These are phyloP conservation scores for Penicillium sp. DNA, from an alignment of 2,329 filamentous ascomycete species.

Conservation along the genomic window DNA sequence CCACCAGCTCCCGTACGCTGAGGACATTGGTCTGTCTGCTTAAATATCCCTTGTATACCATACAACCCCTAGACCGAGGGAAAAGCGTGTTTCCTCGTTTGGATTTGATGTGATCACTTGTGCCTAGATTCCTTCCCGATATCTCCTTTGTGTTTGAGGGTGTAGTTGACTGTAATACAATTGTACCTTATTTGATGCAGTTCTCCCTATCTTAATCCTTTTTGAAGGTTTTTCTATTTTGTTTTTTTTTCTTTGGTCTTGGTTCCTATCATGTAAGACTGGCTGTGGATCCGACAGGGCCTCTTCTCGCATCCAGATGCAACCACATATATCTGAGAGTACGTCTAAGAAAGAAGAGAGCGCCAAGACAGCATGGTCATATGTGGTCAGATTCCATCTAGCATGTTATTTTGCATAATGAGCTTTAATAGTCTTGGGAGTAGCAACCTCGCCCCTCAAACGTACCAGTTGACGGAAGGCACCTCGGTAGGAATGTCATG, in stretches of 20 bases:
- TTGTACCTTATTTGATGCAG: slow-evolving; percentile 34
- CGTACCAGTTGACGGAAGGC: no score
- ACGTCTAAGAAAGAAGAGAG: background rate
- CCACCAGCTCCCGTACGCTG: slow-evolving; percentile 84
- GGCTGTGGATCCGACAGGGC: no score
- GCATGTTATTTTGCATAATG: no score
- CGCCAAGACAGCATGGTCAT: no score
- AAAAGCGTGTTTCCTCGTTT: slow-evolving; percentile 28
- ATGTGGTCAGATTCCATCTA: no score
- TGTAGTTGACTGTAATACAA: slow-evolving; percentile 44
- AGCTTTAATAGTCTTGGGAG: no score
- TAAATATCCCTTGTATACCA: slow-evolving; percentile 55
- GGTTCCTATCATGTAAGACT: background rate
- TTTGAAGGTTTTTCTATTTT: background rate
- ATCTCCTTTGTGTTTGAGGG: slow-evolving; percentile 35
- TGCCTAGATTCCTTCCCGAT: slow-evolving; percentile 41
- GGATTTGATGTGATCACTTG: slow-evolving; percentile 33
- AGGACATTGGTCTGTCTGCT: slow-evolving; percentile 91
- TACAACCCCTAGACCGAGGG: slow-evolving; percentile 37
- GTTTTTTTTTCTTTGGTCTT: background rate
- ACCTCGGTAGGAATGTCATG: no score
- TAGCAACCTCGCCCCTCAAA: no score
- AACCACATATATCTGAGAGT: background rate
- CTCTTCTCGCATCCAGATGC: no score
- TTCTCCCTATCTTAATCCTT: background rate